Evolutionary conservation across 1,284 basidiomycete genomes (phyloP), one percentile per base, ranked within the genome.

Genomic region (Tilletiopsis washingtonensis): DNA sequence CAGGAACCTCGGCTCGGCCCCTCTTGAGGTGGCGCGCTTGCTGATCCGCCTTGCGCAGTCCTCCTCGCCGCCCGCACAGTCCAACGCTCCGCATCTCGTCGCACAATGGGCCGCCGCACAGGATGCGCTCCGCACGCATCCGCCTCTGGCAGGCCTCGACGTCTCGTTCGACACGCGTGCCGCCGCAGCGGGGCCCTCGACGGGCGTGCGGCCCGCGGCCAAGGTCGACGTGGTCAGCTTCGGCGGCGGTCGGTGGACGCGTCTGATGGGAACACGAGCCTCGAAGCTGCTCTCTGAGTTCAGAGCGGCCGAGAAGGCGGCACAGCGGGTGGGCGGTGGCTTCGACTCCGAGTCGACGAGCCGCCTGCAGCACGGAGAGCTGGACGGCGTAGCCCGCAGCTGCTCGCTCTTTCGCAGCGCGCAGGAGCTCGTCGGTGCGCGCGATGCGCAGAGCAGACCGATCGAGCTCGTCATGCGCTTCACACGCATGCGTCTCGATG

Each of bases 181-280:
- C 32, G 32, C 12, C 29, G 27, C 14, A 17, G 38, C 29, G 23
- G 12, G 5, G 25, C 19, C 19, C 11, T 5, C 2, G 3, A 20
- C 20, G 20, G 24, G 32, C 23, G 37, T 26, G 32, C 14, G 15
- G 4, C 9, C n/a, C 7, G 15, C 40, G 4, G 50, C 37, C 55
- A 67, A 64, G 44, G 57, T 67, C 25, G 62, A 67, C 39, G 49
- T 67, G 11, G 59, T 67, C 14, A 40, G 53, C 2, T n/a, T 53
- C 4, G 57, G 56, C 23, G 64, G 64, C 15, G 32, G 56, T 23
- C 40, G 52, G 1, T 67, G 64, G 64, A 56, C 57, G 2, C 45
- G 57, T 4, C 43, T 64, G 19, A 54, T 58, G 43, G 61, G 58
- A 17, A 46, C 58, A 47, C 62, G 60, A 26, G 53, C 54, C 11